These are phyloP conservation scores for Ambrosiella xylebori DNA, from an alignment of 2,329 filamentous ascomycete genomes.

Conservation along the genomic window DNA sequence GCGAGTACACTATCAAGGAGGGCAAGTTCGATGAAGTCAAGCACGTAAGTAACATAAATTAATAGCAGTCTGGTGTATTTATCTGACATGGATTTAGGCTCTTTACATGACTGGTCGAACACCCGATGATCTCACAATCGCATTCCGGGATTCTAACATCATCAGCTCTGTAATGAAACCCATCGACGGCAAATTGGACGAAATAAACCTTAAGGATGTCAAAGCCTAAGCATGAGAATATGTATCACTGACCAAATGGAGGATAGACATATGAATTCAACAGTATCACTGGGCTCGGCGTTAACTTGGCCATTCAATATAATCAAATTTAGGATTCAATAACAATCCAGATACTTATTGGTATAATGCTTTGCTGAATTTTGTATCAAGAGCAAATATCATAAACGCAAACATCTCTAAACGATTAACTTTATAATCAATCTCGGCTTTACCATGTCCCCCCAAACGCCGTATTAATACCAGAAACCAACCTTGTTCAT, in stretches of 20 bases:
- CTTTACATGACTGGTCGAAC: constrained; percentile 31
- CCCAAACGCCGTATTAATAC: neutral
- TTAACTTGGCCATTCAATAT: no score
- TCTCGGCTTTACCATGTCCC: no score
- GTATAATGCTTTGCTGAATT: no score
- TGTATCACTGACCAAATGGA: neutral
- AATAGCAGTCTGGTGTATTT: neutral
- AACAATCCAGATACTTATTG: no score
- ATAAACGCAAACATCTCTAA: no score
- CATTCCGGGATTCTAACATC: constrained; percentile 64
- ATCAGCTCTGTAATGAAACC: constrained; percentile 43
- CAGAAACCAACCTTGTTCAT: neutral
- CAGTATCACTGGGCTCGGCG: no score
- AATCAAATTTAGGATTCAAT: no score
- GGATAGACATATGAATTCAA: neutral
- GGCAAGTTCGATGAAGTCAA: constrained; percentile 61
- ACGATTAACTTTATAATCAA: no score
- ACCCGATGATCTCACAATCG: constrained; percentile 58
- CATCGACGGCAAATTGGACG: constrained; percentile 11
- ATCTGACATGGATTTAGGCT: constrained; percentile 21
- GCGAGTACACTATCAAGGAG: constrained; percentile 85
- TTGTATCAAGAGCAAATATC: no score
- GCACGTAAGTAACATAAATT: constrained; percentile 31
- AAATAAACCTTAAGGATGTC: constrained; percentile 5
- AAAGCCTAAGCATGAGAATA: neutral